A percentile compares a stretch with the other conserved stretches of the same genome.
These are phyloP conservation scores for Pleurozium schreberi DNA, from an alignment of 225 moss, liverwort and hornwort genomes.

Conservation along the genomic window DNA sequence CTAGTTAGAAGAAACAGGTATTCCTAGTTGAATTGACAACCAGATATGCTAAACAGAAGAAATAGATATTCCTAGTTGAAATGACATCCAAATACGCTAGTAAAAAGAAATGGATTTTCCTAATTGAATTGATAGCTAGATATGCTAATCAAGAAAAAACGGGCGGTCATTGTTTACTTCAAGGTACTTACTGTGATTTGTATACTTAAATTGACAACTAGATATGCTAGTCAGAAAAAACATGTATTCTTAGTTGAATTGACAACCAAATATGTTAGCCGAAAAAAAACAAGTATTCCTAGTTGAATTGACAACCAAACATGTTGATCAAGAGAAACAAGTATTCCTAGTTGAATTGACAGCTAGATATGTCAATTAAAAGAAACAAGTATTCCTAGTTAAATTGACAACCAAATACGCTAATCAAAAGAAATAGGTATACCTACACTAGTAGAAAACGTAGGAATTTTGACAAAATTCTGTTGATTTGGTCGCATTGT, in stretches of 20 bases:
- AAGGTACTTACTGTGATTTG: neutral
- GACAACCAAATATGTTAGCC: neutral
- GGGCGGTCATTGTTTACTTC: too few relatives aligned
- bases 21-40: neutral
- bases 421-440: neutral
- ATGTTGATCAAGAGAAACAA: accelerated
- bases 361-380: too few relatives aligned
- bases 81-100: too few relatives aligned
- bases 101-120: too few relatives aligned
- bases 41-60: neutral
- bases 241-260: too few relatives aligned
- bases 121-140: neutral
- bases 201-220: neutral
- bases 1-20: too few relatives aligned
- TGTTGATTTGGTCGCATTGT: too few relatives aligned
- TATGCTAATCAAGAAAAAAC: neutral
- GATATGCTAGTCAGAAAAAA: too few relatives aligned
- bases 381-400: too few relatives aligned
- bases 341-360: too few relatives aligned
- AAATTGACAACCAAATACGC: neutral
- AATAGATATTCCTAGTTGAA: neutral
- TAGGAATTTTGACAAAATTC: too few relatives aligned
- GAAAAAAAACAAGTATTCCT: neutral
- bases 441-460: too few relatives aligned
- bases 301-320: neutral